Evolutionary conservation across 2,329 filamentous ascomycete genomes (phyloP), one percentile per base, ranked within the genome.

Genomic region (Fusarium albidum): DNA sequence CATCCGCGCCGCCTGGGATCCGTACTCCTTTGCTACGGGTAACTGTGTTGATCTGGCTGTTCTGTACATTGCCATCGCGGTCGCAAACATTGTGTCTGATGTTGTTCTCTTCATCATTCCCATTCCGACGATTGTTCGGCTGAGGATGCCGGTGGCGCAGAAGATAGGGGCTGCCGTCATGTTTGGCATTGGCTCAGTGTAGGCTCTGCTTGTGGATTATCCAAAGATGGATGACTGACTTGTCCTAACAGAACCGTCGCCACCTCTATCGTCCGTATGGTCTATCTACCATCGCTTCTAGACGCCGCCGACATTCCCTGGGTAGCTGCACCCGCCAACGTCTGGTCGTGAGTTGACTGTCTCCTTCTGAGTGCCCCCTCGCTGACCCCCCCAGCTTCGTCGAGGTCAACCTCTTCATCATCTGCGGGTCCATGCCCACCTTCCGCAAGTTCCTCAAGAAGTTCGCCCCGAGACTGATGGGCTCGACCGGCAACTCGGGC

Each of bases 401-500:
- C 5, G 73, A 76, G 44, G 66, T 68, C 3, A 76, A 75, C 18
- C 66, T 75, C 0, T 68, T 74, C 32, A 67, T 75, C 31, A 70
- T 75, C 18, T 75, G 73, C 51, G 71, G 69, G 17, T 75, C 33
- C 1, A 58, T 63, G 57, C 60, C 60, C 0, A 63, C 54, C 0
- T 47, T 63, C 3, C 57, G 60, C 83, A 89, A 74, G 83, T 82
- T 80, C 5, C 75, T 88, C 14, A 71, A 82, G 52, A 79, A 82
- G 14, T 71, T 85, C 72, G 80, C 39, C 83, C 84, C 1, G 82
- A 84, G 2, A 85, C 87, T 73, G 83, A 87, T 69, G 85, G 88
- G 73, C 81, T 80, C 10, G 80, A 88, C 25, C 77, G 84, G 52
- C 82, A 78, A 31, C 87, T 88, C 76, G 1, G n/a, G 28, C 5